Evolutionary conservation across 1,284 basidiomycete species (phyloP), one percentile per base, ranked within the genome.

Genomic region (Heterobasidion irregulare): DNA sequence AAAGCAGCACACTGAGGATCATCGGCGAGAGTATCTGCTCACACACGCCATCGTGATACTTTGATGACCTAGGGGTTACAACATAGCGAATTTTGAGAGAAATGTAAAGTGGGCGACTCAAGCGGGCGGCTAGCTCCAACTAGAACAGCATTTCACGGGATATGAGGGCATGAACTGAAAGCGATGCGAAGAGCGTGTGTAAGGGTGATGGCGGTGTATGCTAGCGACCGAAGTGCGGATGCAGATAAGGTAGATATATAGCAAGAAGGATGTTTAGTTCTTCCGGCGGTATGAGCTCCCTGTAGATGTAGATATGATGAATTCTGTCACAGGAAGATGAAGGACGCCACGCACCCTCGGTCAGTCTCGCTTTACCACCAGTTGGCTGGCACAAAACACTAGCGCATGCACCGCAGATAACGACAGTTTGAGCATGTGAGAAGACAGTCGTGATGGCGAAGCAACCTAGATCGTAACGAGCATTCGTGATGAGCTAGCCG

Each of bases 351-450:
- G 66, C 69, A 97, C 95, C 97, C 80, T 98, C 96, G 62, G 95
- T 98, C 75, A 99, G 77, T 72, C 95, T 88, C 67, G 95, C 96
- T 82, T 92, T 98, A 80, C 96, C 96, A 80, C 96, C 96, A 57
- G 95, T 98, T 56, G 97, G 97, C 75, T 98, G 96, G 83, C 94
- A 98, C 64, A 99, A 82, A 60, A 98, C 92, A 66, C 89, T 92
- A 59, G 92, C 85, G 83, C 96, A 99, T 55, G 92, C 89, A 62
- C 85, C 86, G 75, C 96, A 99, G 62, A 92, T 75, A 50, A 96
- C 94, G 54, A 96, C 94, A 58, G 91, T 93, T 73, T 94, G 92
- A 46, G 93, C 93, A 71, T 96, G 92, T 62, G 92, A 94, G 83
- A 96, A 96, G 65, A 96, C 92, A 60, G 92, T 94, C 63, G 92